A percentile compares a stretch with the other conserved stretches of the same genome.
Evolutionary conservation across 1,284 basidiomycete genomes (phyloP).

Genomic region (Tylopilus sp.): DNA sequence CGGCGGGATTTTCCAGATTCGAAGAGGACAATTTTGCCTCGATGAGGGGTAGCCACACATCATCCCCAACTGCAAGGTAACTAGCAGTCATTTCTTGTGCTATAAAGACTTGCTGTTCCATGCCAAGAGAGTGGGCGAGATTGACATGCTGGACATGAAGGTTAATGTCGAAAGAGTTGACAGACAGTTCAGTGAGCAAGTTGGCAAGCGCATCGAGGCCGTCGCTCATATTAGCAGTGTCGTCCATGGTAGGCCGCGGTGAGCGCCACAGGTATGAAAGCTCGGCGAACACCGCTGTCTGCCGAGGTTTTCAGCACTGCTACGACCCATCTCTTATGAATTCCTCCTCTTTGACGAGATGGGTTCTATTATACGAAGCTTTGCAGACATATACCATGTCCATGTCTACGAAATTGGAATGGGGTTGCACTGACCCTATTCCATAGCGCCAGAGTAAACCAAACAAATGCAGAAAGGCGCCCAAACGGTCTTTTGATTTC

Average conservation of each 20-base stretch:
- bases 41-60: conserved; percentile 70
- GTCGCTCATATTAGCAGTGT: conserved; percentile 47
- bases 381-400: neutral
- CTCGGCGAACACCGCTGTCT: too few relatives aligned
- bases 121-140: conserved; percentile 59
- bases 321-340: too few relatives aligned
- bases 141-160: conserved; percentile 70
- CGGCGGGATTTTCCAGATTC: conserved; percentile 57
- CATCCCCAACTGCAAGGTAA: conserved; percentile 68
- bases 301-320: too few relatives aligned
- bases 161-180: conserved; percentile 64
- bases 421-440: too few relatives aligned
- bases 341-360: too few relatives aligned
- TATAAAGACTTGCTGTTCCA: conserved; percentile 62
- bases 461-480: too few relatives aligned
- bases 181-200: conserved; percentile 61
- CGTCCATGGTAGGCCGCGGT: conserved; percentile 24
- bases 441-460: too few relatives aligned
- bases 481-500: too few relatives aligned
- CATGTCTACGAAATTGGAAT: neutral
- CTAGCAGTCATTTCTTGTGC: conserved; percentile 71
- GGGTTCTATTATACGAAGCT: neutral
- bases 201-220: conserved; percentile 66
- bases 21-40: conserved; percentile 57
- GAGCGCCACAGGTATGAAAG: too few relatives aligned